phyloP scores from a whole-genome alignment of 371 early-diverging fungal genomes.

The Ordospora colligata region DNA sequence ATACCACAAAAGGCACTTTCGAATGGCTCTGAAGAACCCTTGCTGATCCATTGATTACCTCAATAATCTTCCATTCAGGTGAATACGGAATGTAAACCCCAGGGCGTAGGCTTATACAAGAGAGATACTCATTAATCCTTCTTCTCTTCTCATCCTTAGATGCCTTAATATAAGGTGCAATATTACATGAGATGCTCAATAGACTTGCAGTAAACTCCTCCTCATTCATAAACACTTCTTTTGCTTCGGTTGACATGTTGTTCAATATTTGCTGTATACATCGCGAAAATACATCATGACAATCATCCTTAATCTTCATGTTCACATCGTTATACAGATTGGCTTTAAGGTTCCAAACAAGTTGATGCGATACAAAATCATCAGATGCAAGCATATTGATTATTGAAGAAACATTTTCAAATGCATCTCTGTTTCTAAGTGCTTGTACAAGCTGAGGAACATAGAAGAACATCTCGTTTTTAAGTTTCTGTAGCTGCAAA shows the following conservation, averaged over 20 bases:
- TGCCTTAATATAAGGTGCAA: conserved; percentile 77
- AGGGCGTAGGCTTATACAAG: conserved; percentile 77
- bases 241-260: conserved; percentile 70
- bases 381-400: conserved; percentile 12
- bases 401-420: conserved; percentile 21
- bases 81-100: conserved; percentile 94
- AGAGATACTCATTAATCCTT: conserved; percentile 93
- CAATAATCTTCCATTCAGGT: conserved; percentile 81
- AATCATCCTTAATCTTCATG: not conserved
- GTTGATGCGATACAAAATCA: conserved; percentile 81
- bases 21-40: conserved; percentile 90
- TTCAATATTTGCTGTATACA: conserved; percentile 72
- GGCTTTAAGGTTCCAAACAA: conserved; percentile 98
- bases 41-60: conserved; percentile 83
- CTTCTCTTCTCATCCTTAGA: conserved; percentile 77
- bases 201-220: conserved; percentile 68
- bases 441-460: conserved; percentile 96
- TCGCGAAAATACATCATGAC: conserved; percentile 69
- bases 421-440: conserved; percentile 70
- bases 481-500: not conserved
- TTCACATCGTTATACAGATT: not conserved
- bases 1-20: conserved; percentile 95
- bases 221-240: conserved; percentile 72
- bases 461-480: conserved; percentile 67
- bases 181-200: conserved; percentile 83